Evolutionary conservation across 2,329 filamentous ascomycete genomes (phyloP).

Genomic region (Cercospora janseana): DNA sequence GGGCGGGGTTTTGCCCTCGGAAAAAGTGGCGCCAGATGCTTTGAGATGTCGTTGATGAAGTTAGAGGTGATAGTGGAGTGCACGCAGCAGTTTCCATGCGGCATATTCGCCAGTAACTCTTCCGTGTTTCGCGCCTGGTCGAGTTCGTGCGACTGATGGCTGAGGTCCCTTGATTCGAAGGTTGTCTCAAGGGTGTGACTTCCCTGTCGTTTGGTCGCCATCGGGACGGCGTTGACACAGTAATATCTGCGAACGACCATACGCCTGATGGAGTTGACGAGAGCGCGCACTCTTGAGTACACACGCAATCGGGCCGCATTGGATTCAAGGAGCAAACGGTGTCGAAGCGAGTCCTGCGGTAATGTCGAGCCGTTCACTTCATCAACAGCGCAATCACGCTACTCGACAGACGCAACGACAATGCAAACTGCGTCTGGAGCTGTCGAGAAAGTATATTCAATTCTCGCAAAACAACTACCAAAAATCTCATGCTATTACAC

Average conservation of each 20-base stretch:
- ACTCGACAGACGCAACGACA: neutral
- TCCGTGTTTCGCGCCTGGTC: no score
- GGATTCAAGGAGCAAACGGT: neutral
- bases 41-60: neutral
- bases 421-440: neutral
- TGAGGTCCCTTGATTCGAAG: no score
- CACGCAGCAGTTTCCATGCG: neutral
- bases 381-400: neutral
- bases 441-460: conserved; percentile 2
- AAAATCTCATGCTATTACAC: conserved; percentile 18
- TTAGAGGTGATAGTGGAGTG: neutral
- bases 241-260: no score
- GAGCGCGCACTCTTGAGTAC: neutral
- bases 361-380: neutral
- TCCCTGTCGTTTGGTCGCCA: no score
- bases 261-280: neutral
- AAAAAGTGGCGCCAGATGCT: neutral
- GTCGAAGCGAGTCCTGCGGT: neutral
- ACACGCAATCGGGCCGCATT: neutral
- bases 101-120: neutral
- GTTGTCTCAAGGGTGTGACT: no score
- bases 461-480: conserved; percentile 11
- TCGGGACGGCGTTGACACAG: no score
- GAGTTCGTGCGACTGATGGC: no score
- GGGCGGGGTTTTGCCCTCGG: neutral